Evolutionary conservation across 106 monocot species (phyloP), one percentile per base, ranked within the genome.

Genomic region (Dioscorea alata): DNA sequence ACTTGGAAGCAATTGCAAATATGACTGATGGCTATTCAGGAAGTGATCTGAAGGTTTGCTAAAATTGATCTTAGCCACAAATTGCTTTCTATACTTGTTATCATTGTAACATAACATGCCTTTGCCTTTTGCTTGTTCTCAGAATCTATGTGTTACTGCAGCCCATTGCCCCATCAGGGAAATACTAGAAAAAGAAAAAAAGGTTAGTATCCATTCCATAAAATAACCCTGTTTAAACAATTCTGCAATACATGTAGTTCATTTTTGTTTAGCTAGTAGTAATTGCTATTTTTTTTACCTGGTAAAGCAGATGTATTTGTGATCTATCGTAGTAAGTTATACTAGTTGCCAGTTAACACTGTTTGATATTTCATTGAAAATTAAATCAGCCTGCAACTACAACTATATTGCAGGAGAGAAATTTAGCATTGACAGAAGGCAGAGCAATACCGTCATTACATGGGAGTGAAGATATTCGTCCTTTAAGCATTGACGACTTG

Each of bases 121-220:
- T 42, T 42, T 42, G 10, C 6, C 42, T 8, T 42, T 6, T 42
- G 42, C 6, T 6, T 42, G 42, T 13, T 65, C 72, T 70, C 86
- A 99, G 97, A 99, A 99, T 79, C 89, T 99, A 20, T 99, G 92
- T 74, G 83, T 99, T 54, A 87, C 92, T 81, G 92, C 97, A 70
- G 97, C 97, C 31, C 90, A 99, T 75, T 75, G 97, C 52, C 97
- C 97, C 32, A 99, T 99, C 16, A 90, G 97, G 83, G 97, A 99
- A 80, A 86, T 99, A 66, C 69, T 99, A 71, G 85, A 90, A 65
- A 90, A 87, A 56, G 97, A 99, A 68, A 99, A 90, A 60, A 92
- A 97, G 87, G 95, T 95, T 34, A 31, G 68, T 65, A 14, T 34
- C 8, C 4, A 23, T 35, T 54, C 13, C 17, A n/a, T 21, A 20